phyloP scores from a whole-genome alignment of 305 asterid species.

The Rubia tinctorum region DNA sequence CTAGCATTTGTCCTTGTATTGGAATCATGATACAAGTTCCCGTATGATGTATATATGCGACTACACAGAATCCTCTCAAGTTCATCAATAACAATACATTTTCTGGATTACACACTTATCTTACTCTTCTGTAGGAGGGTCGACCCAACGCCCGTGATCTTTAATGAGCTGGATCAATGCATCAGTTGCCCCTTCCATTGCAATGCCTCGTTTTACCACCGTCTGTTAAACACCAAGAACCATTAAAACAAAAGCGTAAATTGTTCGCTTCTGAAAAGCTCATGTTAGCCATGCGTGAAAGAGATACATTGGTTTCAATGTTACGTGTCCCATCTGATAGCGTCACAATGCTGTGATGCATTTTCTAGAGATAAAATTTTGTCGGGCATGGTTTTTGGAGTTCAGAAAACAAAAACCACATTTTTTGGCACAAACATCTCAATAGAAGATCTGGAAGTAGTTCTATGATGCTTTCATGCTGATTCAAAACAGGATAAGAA shows the following conservation, averaged over 20 bases:
- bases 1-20: not conserved
- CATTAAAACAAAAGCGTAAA: not conserved
- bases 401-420: not conserved
- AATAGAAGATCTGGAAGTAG: not conserved
- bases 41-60: not conserved
- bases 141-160: slow-evolving; percentile 92
- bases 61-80: not conserved
- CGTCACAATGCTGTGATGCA: no score
- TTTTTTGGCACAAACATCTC: not conserved
- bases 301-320: not conserved
- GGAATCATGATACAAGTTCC: not conserved
- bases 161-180: slow-evolving; percentile 87
- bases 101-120: not conserved
- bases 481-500: not conserved
- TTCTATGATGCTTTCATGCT: not conserved
- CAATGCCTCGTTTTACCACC: slow-evolving; percentile 73
- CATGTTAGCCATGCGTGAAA: not conserved
- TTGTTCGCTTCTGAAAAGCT: not conserved
- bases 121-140: slow-evolving; percentile 70
- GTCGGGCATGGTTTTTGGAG: not conserved
- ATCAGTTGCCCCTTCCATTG: slow-evolving; percentile 82
- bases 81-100: not conserved
- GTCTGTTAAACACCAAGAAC: slow-evolving; percentile 36
- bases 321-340: not conserved
- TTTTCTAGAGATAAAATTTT: no score